These are phyloP conservation scores for Monosporascus cannonballus DNA, from an alignment of 2,329 filamentous ascomycete genomes.

Conservation along the genomic window DNA sequence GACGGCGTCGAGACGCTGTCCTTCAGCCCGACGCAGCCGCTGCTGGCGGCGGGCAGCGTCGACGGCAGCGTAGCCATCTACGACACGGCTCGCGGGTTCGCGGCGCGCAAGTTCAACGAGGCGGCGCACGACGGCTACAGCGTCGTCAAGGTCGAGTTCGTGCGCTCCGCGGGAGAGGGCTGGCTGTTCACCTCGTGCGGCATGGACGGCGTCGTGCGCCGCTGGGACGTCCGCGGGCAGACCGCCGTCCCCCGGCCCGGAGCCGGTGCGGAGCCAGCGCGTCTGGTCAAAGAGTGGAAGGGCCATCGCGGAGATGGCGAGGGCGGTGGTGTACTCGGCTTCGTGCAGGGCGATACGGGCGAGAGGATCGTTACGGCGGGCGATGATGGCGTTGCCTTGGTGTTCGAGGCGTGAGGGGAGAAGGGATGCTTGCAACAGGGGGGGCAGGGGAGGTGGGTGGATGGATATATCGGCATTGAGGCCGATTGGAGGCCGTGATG, in stretches of 20 bases:
- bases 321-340: conserved; percentile 82
- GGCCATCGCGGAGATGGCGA: conserved; percentile 82
- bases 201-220: conserved; percentile 82
- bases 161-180: conserved; percentile 44
- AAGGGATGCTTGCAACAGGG: background rate
- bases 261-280: conserved; percentile 50
- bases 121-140: conserved; percentile 83
- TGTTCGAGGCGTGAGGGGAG: conserved; percentile 51
- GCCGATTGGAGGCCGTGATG: no score
- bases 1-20: conserved; percentile 72
- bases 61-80: conserved; percentile 79
- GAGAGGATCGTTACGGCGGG: conserved; percentile 80
- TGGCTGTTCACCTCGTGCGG: conserved; percentile 83
- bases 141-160: conserved; percentile 89
- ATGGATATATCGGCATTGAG: no score
- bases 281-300: conserved; percentile 80
- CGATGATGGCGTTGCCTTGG: conserved; percentile 69
- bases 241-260: background rate
- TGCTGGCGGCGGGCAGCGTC: conserved; percentile 61
- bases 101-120: conserved; percentile 73
- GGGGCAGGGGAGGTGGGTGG: background rate
- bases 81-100: conserved; percentile 80
- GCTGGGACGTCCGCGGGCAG: conserved; percentile 72
- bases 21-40: conserved; percentile 44
- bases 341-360: conserved; percentile 74